Evolutionary conservation across 148 eudicot species (phyloP).

Genomic region (Camellia japonica): DNA sequence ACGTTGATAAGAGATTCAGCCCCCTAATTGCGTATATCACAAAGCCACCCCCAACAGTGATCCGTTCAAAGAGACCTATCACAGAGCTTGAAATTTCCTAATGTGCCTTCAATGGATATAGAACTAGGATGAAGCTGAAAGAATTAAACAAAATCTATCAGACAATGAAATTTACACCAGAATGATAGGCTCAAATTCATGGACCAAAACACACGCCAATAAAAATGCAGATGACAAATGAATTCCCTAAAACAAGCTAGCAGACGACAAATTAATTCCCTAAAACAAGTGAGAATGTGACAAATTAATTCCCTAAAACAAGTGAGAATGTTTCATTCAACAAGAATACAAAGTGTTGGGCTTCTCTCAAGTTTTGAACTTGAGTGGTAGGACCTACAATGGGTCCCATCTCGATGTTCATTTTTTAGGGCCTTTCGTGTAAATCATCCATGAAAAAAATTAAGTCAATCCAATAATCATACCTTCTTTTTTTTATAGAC

Average conservation of each 20-base stretch:
- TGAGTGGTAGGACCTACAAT: background rate
- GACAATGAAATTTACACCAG: background rate
- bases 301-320: too few relatives aligned
- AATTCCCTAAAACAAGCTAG: too few relatives aligned
- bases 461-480: too few relatives aligned
- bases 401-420: too few relatives aligned
- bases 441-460: too few relatives aligned
- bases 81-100: conserved; percentile 87
- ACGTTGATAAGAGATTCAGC: conserved; percentile 91
- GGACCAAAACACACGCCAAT: background rate
- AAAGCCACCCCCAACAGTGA: conserved; percentile 91
- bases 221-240: conserved; percentile 3
- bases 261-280: too few relatives aligned
- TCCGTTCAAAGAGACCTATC: conserved; percentile 79
- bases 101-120: conserved; percentile 71
- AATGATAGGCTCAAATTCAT: background rate
- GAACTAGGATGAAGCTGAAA: conserved; percentile 88
- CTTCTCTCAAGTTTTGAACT: background rate
- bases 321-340: too few relatives aligned
- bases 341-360: background rate
- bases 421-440: too few relatives aligned
- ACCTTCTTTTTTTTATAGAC: too few relatives aligned
- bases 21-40: conserved; percentile 88
- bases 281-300: background rate
- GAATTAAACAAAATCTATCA: conserved; percentile 14